Evolutionary conservation across 2,329 filamentous ascomycete species (phyloP), one percentile per base, ranked within the genome.

Genomic region (Paradendryphiella salina): DNA sequence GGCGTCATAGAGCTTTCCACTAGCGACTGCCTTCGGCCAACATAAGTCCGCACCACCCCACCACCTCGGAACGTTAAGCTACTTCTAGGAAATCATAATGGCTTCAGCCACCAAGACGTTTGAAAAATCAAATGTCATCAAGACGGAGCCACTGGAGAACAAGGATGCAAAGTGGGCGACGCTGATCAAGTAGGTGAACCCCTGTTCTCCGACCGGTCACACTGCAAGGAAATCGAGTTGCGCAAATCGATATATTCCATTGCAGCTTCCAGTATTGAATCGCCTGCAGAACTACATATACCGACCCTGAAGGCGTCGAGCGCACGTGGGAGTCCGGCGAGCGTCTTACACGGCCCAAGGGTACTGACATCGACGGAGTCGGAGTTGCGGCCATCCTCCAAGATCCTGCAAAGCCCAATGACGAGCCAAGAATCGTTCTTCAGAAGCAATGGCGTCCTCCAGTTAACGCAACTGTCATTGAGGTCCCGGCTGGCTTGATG

Each of bases 301-400:
- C 77, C 47, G 87, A 90, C 64, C 81, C 84, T 15, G 77, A 80
- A 28, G 84, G 83, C 58, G 74, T 76, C 13, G 70, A 75, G 0
- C 79, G 87, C 44, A 83, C 80, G 23, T 90, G 87, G 87, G 87
- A 91, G 66, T 87, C 85, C 0, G 85, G 85, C 13, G 85, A 89
- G 71, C 82, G 88, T n/a, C 80, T 79, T 23, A 90, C 87, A 0
- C 82, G 87, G 3, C 85, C 86, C 10, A 75, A 77, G 47, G 77
- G 73, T 56, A 78, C 79, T 50, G 81, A 83, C 28, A 85, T 90
- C 45, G 88, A 91, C 63, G 87, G 85, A 44, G 86, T 90, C 11
- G 86, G 86, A 52, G 88, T 91, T 50, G 79, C 89, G 13, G 87
- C 86, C 34, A 82, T 90, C 56, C 75, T 91, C 1, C 62, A 70